Conservation (phyloP, 306 rosid genomes). For the Fragaria vesca region DNA sequence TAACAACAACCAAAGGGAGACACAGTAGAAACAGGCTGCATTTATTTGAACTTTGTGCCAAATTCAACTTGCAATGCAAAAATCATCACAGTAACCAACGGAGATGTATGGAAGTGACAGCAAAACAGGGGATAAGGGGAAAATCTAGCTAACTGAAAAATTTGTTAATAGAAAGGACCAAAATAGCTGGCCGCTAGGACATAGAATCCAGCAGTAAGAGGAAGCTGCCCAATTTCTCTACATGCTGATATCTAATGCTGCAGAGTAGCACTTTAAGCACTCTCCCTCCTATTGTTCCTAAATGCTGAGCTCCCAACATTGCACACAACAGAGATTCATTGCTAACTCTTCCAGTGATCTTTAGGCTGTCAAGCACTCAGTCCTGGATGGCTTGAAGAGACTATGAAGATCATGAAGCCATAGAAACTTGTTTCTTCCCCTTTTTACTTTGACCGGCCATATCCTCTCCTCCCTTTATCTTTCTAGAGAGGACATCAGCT, state of each 20-base stretch:
- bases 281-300: not conserved
- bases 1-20: not conserved
- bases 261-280: not conserved
- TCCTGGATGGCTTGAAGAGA: not conserved
- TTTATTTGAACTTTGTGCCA: conserved; percentile 7
- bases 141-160: not conserved
- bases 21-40: not conserved
- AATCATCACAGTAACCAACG: not conserved
- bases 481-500: conserved; percentile 83
- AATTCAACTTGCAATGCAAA: not conserved
- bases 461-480: conserved; percentile 50
- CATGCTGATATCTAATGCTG: conserved; percentile 4
- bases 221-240: not conserved
- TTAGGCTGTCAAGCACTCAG: not conserved
- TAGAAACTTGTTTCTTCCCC: conserved; percentile 47
- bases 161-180: not conserved
- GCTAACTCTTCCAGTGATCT: conserved; percentile 2
- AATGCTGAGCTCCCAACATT: not conserved
- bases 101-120: not conserved
- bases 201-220: not conserved
- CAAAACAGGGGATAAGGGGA: not conserved
- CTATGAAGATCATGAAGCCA: conserved; percentile 37
- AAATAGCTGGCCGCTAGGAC: not conserved
- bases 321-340: not conserved
- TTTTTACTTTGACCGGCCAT: conserved; percentile 31